These are phyloP conservation scores for Quercus variabilis DNA, from an alignment of 306 rosid species.

Conservation along the genomic window DNA sequence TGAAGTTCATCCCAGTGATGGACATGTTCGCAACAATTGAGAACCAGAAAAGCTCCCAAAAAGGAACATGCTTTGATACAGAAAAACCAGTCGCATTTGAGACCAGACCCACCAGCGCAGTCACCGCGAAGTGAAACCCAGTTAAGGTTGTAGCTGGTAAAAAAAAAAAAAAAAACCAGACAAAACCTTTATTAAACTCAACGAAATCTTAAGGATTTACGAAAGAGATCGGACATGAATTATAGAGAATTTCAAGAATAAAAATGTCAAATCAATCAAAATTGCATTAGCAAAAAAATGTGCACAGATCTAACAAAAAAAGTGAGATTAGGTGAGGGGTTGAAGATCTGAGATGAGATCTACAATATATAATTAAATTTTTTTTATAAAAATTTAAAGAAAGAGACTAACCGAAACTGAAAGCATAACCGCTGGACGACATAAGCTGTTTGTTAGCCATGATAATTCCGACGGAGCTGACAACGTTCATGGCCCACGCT, in stretches of 20 bases:
- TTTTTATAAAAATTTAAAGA: no score
- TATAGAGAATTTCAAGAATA: no score
- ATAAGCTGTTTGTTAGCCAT: slow-evolving; percentile 94
- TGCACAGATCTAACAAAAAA: no score
- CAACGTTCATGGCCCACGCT: slow-evolving; percentile 88
- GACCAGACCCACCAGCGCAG: slow-evolving; percentile 81
- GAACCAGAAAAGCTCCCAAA: slow-evolving; percentile 97
- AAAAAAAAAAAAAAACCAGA: no score
- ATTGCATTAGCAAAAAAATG: no score
- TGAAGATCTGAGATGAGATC: slow-evolving; percentile 8
- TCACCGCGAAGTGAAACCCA: slow-evolving; percentile 89
- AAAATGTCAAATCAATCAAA: no score
- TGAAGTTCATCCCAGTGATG: slow-evolving; percentile 85
- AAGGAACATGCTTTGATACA: slow-evolving; percentile 78
- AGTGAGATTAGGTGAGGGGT: background rate
- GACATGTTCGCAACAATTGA: slow-evolving; percentile 81
- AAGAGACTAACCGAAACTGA: slow-evolving; percentile 56
- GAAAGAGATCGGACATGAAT: no score
- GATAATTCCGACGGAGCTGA: slow-evolving; percentile 87
- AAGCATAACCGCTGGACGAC: slow-evolving; percentile 73
- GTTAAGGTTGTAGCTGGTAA: slow-evolving; percentile 78
- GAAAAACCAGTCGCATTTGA: slow-evolving; percentile 82
- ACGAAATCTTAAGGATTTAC: no score
- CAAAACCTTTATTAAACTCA: no score
- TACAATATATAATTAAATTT: background rate